These are phyloP conservation scores for Zopfia rhizophila DNA, from an alignment of 2,329 filamentous ascomycete genomes.

Conservation along the genomic window DNA sequence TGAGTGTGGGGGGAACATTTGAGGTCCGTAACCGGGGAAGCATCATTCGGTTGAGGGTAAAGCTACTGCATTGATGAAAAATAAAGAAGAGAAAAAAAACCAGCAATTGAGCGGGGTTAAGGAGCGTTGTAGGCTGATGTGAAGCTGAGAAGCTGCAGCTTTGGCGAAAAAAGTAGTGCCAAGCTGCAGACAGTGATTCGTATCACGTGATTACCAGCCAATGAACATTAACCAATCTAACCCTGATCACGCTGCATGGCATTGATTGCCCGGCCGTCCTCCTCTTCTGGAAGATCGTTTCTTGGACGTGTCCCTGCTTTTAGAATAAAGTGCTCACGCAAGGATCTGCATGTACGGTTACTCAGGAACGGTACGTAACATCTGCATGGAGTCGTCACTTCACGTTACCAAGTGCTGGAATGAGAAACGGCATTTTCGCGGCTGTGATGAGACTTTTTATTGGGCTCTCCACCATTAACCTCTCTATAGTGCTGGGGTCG, in stretches of 20 bases:
- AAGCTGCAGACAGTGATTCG: slow-evolving; percentile 11
- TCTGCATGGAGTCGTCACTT: slow-evolving; percentile 35
- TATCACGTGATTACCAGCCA: slow-evolving; percentile 6
- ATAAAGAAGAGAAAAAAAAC: slow-evolving; percentile 17
- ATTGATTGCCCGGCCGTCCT: slow-evolving; percentile 23
- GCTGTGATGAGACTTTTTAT: no score
- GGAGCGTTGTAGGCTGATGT: slow-evolving; percentile 22
- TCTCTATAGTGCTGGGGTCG: slow-evolving; percentile 18
- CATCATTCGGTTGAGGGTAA: slow-evolving; percentile 33
- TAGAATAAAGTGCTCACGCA: slow-evolving; percentile 32
- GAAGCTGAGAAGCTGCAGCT: slow-evolving; percentile 22
- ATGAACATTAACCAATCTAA: slow-evolving; percentile 3
- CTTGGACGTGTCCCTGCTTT: slow-evolving; percentile 36
- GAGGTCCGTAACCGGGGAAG: slow-evolving; percentile 47
- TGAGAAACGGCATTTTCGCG: no score
- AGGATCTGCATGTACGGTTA: slow-evolving; percentile 27
- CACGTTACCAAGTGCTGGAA: slow-evolving; percentile 12
- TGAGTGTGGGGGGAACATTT: slow-evolving; percentile 34
- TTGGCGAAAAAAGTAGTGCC: slow-evolving; percentile 35
- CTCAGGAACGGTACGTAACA: slow-evolving; percentile 27
- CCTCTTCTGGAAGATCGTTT: slow-evolving; percentile 28
- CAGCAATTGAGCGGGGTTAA: slow-evolving; percentile 13
- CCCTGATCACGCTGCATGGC: slow-evolving; percentile 14
- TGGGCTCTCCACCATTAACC: slow-evolving; percentile 23
- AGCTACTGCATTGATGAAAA: slow-evolving; percentile 42